A percentile compares a stretch with the other conserved stretches of the same genome.
Conservation (phyloP, 805 yeast species). For the Candida bentonensis region DNA sequence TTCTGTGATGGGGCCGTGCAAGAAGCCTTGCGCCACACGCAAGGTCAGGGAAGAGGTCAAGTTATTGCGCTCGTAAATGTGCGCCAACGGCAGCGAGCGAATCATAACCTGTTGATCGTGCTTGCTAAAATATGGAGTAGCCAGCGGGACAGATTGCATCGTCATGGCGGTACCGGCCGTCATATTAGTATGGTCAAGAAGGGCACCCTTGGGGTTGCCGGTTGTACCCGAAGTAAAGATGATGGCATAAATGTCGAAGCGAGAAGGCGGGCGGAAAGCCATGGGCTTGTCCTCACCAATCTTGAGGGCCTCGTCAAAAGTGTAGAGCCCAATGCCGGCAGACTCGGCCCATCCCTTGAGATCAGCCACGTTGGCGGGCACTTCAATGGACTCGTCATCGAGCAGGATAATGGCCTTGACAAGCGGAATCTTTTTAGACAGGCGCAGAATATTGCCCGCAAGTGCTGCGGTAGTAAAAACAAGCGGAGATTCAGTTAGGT, state of each 20-base stretch:
- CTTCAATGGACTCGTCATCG: slow-evolving; percentile 21
- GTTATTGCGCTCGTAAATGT: slow-evolving; percentile 40
- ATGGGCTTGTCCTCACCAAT: slow-evolving; percentile 34
- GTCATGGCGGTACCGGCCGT: slow-evolving; percentile 34
- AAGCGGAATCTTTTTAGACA: slow-evolving; percentile 27
- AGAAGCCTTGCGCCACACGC: slow-evolving; percentile 42
- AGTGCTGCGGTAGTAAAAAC: slow-evolving; percentile 41
- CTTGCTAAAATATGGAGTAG: neutral
- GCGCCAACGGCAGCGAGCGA: slow-evolving; percentile 42
- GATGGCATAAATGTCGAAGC: slow-evolving; percentile 43
- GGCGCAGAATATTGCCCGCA: slow-evolving; percentile 31
- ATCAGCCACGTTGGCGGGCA: slow-evolving; percentile 19
- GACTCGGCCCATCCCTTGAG: slow-evolving; percentile 17
- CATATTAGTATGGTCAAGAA: slow-evolving; percentile 36
- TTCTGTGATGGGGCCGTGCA: slow-evolving; percentile 38
- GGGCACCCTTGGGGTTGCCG: slow-evolving; percentile 63
- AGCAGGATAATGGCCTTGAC: slow-evolving; percentile 43
- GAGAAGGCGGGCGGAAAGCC: slow-evolving; percentile 33
- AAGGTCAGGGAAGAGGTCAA: slow-evolving; percentile 29
- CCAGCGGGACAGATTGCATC: neutral
- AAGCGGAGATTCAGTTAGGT: slow-evolving; percentile 48
- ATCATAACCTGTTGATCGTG: neutral
- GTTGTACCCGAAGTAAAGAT: slow-evolving; percentile 69
- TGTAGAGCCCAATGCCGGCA: slow-evolving; percentile 26
- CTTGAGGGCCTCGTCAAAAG: slow-evolving; percentile 27